A percentile compares a stretch with the other conserved stretches of the same genome.
Evolutionary conservation across 129 eudicot species (phyloP).

Genomic region (Glebionis coronaria): DNA sequence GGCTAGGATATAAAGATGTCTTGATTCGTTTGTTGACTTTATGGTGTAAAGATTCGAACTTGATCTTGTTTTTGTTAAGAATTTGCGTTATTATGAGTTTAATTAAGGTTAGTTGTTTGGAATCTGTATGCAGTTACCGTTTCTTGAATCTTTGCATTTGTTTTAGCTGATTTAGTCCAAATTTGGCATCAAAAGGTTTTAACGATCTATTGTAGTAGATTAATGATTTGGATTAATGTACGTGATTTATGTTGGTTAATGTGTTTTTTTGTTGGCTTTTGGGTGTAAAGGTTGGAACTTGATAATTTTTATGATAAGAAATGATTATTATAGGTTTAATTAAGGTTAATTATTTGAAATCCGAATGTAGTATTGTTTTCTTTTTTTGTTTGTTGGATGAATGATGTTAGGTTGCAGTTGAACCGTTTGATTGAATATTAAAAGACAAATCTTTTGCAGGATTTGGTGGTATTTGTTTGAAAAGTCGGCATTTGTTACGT

Average conservation of each 20-base stretch:
- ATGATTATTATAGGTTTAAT: neutral
- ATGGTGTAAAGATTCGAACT: too few relatives aligned
- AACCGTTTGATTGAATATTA: conserved; percentile 24
- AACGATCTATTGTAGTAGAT: too few relatives aligned
- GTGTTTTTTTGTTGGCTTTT: too few relatives aligned
- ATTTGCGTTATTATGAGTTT: too few relatives aligned
- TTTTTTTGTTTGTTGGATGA: neutral
- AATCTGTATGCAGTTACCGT: too few relatives aligned
- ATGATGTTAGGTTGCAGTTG: conserved; percentile 12
- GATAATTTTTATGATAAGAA: neutral
- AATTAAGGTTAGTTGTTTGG: too few relatives aligned
- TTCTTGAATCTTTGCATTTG: neutral
- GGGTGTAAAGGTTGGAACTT: neutral
- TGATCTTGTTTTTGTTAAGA: too few relatives aligned
- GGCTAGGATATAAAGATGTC: conserved; percentile 40
- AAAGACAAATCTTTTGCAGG: conserved; percentile 21
- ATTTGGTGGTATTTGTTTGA: conserved; percentile 10
- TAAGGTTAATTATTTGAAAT: conserved; percentile 1
- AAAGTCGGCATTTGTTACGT: neutral
- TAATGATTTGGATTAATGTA: too few relatives aligned
- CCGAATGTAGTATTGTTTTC: neutral
- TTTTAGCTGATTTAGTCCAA: neutral
- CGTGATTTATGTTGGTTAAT: too few relatives aligned
- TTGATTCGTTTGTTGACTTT: conserved; percentile 20
- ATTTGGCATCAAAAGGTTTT: neutral